Evolutionary conservation across 768 basidiomycete genomes (phyloP), one percentile per base, ranked within the genome.

Genomic region (Boletus bicolor): DNA sequence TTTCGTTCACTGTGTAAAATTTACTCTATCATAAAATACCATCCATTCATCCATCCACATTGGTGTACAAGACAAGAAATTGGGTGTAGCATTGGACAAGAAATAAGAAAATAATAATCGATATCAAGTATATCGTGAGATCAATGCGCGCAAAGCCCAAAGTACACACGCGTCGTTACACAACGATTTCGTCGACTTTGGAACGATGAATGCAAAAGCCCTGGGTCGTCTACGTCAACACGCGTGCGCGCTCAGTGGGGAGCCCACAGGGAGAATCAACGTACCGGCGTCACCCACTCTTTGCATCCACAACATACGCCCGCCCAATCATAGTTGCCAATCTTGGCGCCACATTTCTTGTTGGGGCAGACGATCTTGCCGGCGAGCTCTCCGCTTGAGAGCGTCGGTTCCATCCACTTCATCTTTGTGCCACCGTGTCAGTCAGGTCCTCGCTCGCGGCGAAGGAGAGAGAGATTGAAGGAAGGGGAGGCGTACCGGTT

Each of bases 301-400:
- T 87, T 89, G 67, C 94, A 98, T 24, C 91, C 88, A 67, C 94
- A 96, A 64, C 86, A 83, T 30, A 91, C 85, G 0, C 96, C 96
- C 5, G 94, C 93, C 97, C 97, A 99, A 68, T 97, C 94, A 63
- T 86, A 98, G 69, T 91, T 97, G 3, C 97, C 97, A 17, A 99
- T 78, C 75, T 99, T 99, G 26, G 83, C 85, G 3, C 81, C 80
- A 64, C 97, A 99, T 65, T 91, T 93, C 64, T 85, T 80, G 71
- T 95, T 96, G 4, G 97, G 97, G 64, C 97, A 99, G 0, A 82
- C 56, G 61, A 99, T 90, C 78, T 94, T 97, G 17, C 97, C 97
- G 0, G 86, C 82, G 37, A 95, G 74, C 43, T 85, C 79, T 0
- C 93, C 95, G n/a, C 75, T 71, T 36, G 83, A 78, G 9, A 98